A percentile compares a stretch with the other conserved stretches of the same genome.
These are phyloP conservation scores for Cryptosporidium sp. DNA, from an alignment of 169 alveolate genomes.

Conservation along the genomic window DNA sequence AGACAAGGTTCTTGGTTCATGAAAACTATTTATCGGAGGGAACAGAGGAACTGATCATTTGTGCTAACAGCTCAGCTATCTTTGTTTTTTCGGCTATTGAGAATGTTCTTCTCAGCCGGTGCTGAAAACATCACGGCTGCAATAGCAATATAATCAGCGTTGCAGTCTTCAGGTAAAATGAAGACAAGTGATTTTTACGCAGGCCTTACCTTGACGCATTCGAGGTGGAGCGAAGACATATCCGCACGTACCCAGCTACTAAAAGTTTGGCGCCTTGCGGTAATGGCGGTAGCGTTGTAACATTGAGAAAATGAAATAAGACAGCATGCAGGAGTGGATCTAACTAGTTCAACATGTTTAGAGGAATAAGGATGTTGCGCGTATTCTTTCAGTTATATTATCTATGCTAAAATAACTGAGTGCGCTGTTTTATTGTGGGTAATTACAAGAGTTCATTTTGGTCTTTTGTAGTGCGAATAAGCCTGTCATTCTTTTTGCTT, in stretches of 20 bases:
- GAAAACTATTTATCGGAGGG: not conserved
- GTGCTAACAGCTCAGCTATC: conserved; percentile 75
- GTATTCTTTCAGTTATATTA: not conserved
- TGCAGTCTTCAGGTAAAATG: conserved; percentile 78
- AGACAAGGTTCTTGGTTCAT: not conserved
- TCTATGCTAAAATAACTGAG: not conserved
- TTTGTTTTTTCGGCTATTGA: conserved; percentile 64
- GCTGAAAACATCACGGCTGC: conserved; percentile 77
- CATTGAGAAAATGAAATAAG: not conserved
- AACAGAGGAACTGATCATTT: not conserved
- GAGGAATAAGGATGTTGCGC: not conserved
- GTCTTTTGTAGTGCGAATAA: not conserved
- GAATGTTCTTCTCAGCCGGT: conserved; percentile 45
- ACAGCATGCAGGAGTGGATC: not conserved
- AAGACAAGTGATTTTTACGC: conserved; percentile 72
- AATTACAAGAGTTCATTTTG: not conserved
- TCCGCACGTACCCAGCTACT: conserved; percentile 1
- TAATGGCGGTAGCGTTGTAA: not conserved
- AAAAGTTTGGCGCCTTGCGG: not conserved
- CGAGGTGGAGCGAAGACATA: conserved; percentile 50
- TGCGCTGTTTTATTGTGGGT: not conserved
- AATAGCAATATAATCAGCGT: conserved; percentile 78
- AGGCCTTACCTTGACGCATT: conserved; percentile 5
- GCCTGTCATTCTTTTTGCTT: not conserved
- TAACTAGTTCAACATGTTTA: not conserved